These are phyloP conservation scores for Neurospora discreta DNA, from an alignment of 495 filamentous ascomycete genomes.

Conservation along the genomic window DNA sequence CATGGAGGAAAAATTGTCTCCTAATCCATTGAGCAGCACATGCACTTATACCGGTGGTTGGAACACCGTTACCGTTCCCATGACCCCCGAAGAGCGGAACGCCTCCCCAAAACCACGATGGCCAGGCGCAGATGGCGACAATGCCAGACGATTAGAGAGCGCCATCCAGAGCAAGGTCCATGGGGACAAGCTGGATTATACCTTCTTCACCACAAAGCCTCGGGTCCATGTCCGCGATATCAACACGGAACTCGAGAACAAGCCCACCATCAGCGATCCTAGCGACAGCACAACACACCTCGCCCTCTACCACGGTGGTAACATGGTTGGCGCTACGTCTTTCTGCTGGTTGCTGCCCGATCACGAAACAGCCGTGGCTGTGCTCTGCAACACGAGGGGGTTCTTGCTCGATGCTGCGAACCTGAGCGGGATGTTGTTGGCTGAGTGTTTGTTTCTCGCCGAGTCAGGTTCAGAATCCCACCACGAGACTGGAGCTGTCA, in stretches of 20 bases:
- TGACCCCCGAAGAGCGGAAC: neutral
- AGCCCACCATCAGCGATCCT: neutral
- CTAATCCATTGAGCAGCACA: neutral
- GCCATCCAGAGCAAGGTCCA: neutral
- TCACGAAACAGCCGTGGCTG: slow-evolving; percentile 6
- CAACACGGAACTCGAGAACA: neutral
- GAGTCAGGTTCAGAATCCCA: neutral
- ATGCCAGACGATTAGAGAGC: slow-evolving; percentile 1
- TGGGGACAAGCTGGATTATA: neutral
- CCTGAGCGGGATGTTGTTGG: slow-evolving; percentile 5
- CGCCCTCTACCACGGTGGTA: slow-evolving; percentile 13
- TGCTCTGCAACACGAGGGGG: slow-evolving; percentile 12
- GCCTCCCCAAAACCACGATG: neutral
- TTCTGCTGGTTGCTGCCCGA: slow-evolving; percentile 5
- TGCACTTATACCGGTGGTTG: slow-evolving; percentile 9
- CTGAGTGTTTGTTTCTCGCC: neutral
- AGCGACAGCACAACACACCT: neutral
- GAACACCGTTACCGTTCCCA: slow-evolving; percentile 1
- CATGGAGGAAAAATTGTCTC: neutral
- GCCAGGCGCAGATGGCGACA: slow-evolving; percentile 13
- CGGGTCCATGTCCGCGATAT: neutral
- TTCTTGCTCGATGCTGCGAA: slow-evolving; percentile 12
- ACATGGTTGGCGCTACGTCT: slow-evolving; percentile 16
- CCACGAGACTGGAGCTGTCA: neutral
- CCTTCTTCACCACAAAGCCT: neutral